Base-by-base conservation (phyloP, 176 grass and related monocot species). In the Oropetium thomaeum region DNA sequence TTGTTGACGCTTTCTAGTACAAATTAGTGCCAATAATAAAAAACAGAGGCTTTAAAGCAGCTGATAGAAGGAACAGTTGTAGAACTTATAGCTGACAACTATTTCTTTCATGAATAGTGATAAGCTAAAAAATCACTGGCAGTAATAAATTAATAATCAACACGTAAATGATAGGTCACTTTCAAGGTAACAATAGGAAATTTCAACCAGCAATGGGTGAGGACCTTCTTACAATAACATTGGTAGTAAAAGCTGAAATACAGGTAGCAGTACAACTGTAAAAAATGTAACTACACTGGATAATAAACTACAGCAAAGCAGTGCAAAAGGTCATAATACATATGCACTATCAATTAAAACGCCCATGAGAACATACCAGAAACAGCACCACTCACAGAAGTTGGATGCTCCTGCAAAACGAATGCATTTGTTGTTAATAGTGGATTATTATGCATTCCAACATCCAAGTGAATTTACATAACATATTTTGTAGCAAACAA, bases 321-420 rank as follows among this genome's bases (percentile, higher is more conserved):
- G 15, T 8, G 10, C 12, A 20, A 76, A n/a, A 61, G 7, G 8
- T 7, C n/a, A 65, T 26, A 72, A 28, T 27, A 23, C 4, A 58
- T 58, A 40, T 64, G 22, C 14, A 48, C 44, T 33, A 62, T 16
- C 41, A 2, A 37, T 29, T 65, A 30, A 71, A 87, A 81, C 29
- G 10, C 22, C 37, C 60, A 16, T 61, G 40, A 69, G 22, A 87
- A 85, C 27, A 28, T 93, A 93, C 91, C 91, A 83, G 87, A 7
- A 58, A 78, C 51, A 62, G 59, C 71, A 55, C 73, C 78, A 62
- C 62, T 64, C 34, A 38, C 73, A 83, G 72, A 70, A 74, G 65
- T 84, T 31, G 59, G 82, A 31, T 87, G 85, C 48, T 88, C 88
- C 91, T 93, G 45, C 75, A 69, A 80, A 82, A 69, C 1, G 64